Conservation (phyloP, 2,329 filamentous ascomycete genomes). For the Pestalotiopsis fici region DNA sequence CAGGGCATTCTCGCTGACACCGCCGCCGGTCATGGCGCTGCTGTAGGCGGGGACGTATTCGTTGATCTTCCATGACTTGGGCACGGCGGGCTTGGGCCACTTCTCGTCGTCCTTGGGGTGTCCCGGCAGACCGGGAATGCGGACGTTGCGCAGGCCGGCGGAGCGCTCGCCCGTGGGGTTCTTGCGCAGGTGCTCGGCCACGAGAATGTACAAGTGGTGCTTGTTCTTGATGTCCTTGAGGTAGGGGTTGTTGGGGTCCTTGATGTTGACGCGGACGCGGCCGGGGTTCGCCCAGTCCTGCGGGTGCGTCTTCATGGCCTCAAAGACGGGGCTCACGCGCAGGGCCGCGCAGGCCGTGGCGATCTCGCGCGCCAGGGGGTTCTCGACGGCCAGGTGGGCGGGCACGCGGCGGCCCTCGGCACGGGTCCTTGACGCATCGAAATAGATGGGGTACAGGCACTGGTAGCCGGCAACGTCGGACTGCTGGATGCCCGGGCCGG, state of each 20-base stretch:
- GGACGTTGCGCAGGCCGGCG: constrained; percentile 67
- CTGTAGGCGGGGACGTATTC: constrained; percentile 84
- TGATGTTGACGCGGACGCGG: constrained; percentile 79
- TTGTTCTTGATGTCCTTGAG: constrained; percentile 65
- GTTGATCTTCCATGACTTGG: constrained; percentile 89
- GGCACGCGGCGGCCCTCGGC: constrained; percentile 81
- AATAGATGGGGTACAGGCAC: constrained; percentile 94
- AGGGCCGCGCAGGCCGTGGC: constrained; percentile 79
- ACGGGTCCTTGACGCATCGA: constrained; percentile 75
- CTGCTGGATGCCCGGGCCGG: constrained; percentile 41
- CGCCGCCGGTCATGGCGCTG: constrained; percentile 86
- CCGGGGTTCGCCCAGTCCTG: constrained; percentile 98
- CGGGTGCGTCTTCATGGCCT: constrained; percentile 89
- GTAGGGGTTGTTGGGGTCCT: constrained; percentile 33
- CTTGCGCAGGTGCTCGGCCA: constrained; percentile 73
- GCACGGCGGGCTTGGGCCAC: constrained; percentile 73
- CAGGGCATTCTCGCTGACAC: constrained; percentile 90
- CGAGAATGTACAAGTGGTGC: constrained; percentile 82
- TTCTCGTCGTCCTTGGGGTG: constrained; percentile 64
- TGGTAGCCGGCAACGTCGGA: constrained; percentile 73
- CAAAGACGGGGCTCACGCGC: constrained; percentile 74
- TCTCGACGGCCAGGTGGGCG: constrained; percentile 70
- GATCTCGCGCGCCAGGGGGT: constrained; percentile 88
- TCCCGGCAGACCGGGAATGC: constrained; percentile 71
- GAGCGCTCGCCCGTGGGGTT: constrained; percentile 75